Conservation (phyloP, 108 stramenopile genomes). For the Nitzschia palea region DNA sequence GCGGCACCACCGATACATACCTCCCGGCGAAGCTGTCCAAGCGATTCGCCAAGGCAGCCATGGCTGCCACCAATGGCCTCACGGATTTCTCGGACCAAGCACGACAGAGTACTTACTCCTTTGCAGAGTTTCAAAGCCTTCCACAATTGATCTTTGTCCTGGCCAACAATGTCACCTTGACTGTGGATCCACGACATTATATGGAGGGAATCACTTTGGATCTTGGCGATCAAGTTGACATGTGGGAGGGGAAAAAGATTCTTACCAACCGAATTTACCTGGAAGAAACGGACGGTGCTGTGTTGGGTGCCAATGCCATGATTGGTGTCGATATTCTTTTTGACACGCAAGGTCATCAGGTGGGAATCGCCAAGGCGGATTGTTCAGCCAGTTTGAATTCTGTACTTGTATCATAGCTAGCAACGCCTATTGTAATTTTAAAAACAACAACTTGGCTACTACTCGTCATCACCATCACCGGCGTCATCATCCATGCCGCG, state of each 20-base stretch:
- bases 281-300: constrained; percentile 85
- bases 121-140: constrained; percentile 50
- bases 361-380: constrained; percentile 76
- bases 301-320: constrained; percentile 95
- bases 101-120: constrained; percentile 46
- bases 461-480: constrained; percentile 33
- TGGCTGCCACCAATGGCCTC: constrained; percentile 39
- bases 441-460: not conserved
- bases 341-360: constrained; percentile 53
- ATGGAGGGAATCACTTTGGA: constrained; percentile 66
- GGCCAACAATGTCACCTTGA: constrained; percentile 39
- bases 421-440: not conserved
- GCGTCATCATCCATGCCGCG: constrained; percentile 59
- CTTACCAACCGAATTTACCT: constrained; percentile 84
- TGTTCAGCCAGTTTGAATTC: constrained; percentile 18
- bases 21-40: constrained; percentile 58
- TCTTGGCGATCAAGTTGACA: constrained; percentile 27
- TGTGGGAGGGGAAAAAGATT: constrained; percentile 43
- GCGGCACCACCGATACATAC: constrained; percentile 96
- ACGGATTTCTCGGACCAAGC: constrained; percentile 46
- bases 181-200: constrained; percentile 51
- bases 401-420: not conserved
- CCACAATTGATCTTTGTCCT: constrained; percentile 60
- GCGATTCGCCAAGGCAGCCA: constrained; percentile 53
- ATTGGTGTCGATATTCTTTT: constrained; percentile 89